These are phyloP conservation scores for Tolypocladium pustulatum DNA, from an alignment of 2,329 filamentous ascomycete species.

Conservation along the genomic window DNA sequence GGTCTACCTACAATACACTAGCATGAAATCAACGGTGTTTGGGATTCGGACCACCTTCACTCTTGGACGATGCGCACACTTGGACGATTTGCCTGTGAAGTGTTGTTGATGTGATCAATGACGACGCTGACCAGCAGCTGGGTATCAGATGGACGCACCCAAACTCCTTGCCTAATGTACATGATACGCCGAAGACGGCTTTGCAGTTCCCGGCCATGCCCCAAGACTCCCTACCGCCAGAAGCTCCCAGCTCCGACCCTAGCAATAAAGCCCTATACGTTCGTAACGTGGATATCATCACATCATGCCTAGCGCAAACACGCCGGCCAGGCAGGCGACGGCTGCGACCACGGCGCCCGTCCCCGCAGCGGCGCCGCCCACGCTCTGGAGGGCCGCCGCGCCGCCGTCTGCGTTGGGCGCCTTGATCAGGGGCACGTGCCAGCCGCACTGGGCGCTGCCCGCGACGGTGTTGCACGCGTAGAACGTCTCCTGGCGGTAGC, in stretches of 20 bases:
- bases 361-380: conserved; percentile 10
- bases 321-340: conserved; percentile 11
- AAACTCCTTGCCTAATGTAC: background rate
- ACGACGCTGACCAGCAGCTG: conserved; percentile 1
- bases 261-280: background rate
- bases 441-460: conserved; percentile 21
- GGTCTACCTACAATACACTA: conserved; percentile 25
- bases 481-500: conserved; percentile 21
- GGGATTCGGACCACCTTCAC: conserved; percentile 23
- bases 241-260: background rate
- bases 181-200: background rate
- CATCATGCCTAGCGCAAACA: conserved; percentile 15
- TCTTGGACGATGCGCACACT: background rate
- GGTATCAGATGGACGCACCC: background rate
- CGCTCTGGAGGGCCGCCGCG: conserved; percentile 8
- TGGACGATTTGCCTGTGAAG: background rate
- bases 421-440: conserved; percentile 20
- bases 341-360: conserved; percentile 10
- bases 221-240: background rate
- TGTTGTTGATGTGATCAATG: background rate
- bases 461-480: conserved; percentile 21
- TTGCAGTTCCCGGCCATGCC: background rate
- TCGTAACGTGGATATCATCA: too few relatives aligned
- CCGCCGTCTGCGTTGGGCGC: conserved; percentile 12
- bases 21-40: conserved; percentile 33